Conservation (phyloP, 805 yeast species). For the Ogataea populi-albae region DNA sequence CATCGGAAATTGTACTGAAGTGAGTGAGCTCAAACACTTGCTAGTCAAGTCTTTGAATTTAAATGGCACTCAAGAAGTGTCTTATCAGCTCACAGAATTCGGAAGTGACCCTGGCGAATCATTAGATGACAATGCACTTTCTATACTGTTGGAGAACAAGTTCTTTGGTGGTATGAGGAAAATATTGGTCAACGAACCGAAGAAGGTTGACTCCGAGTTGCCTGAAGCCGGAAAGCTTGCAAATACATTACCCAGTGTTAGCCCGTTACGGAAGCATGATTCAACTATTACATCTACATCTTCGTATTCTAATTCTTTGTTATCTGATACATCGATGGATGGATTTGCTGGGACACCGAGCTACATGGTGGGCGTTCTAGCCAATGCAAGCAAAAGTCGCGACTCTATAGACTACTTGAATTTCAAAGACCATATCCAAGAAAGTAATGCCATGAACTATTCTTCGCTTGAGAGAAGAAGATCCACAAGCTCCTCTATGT, state of each 20-base stretch:
- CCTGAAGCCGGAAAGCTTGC: neutral
- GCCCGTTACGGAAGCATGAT: slow-evolving; percentile 1
- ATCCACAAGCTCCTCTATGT: slow-evolving; percentile 24
- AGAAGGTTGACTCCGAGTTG: neutral
- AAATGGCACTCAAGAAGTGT: slow-evolving; percentile 32
- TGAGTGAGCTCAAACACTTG: slow-evolving; percentile 38
- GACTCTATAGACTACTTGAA: slow-evolving; percentile 52
- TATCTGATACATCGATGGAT: slow-evolving; percentile 36
- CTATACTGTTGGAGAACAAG: slow-evolving; percentile 32
- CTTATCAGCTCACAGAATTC: slow-evolving; percentile 67
- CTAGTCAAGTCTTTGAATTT: slow-evolving; percentile 39
- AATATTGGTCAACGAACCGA: slow-evolving; percentile 16
- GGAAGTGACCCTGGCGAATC: slow-evolving; percentile 57
- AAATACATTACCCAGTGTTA: neutral
- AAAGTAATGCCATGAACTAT: slow-evolving; percentile 1
- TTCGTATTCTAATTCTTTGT: slow-evolving; percentile 55
- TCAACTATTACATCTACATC: slow-evolving; percentile 29
- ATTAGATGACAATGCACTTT: slow-evolving; percentile 48
- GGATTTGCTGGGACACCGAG: slow-evolving; percentile 65
- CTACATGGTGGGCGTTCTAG: slow-evolving; percentile 46
- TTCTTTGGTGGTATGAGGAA: slow-evolving; percentile 31
- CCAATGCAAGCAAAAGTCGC: slow-evolving; percentile 19
- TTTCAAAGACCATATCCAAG: slow-evolving; percentile 43
- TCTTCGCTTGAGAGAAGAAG: slow-evolving; percentile 11
- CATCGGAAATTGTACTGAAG: slow-evolving; percentile 28